A percentile compares a stretch with the other conserved stretches of the same genome.
Evolutionary conservation across 1,284 basidiomycete species (phyloP).

Genomic region (Xerocomus amazonicus): DNA sequence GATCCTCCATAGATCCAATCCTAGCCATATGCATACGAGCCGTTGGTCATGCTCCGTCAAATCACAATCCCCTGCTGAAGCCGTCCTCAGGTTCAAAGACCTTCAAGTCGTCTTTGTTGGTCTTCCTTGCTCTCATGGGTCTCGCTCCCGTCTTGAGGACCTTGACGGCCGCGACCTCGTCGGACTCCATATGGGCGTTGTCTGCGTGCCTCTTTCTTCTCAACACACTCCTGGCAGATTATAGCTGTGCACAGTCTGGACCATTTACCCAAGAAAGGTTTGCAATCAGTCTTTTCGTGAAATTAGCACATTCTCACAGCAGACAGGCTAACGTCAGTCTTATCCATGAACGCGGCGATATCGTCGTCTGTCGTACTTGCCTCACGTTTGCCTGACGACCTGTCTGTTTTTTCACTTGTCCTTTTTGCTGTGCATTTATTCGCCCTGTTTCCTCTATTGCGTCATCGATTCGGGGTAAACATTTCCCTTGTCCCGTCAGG

Average conservation of each 20-base stretch:
- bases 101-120: conserved; percentile 74
- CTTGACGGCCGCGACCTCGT: conserved; percentile 90
- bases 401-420: conserved; percentile 88
- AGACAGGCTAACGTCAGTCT: conserved; percentile 76
- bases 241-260: conserved; percentile 38
- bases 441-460: conserved; percentile 80
- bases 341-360: conserved; percentile 94
- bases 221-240: conserved; percentile 67
- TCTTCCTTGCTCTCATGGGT: conserved; percentile 85
- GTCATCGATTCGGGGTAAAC: conserved; percentile 74
- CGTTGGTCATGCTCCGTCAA: conserved; percentile 20
- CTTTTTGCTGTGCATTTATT: conserved; percentile 85
- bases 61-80: conserved; percentile 4
- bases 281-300: conserved; percentile 14
- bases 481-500: conserved; percentile 13
- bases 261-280: conserved; percentile 40
- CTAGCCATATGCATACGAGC: conserved; percentile 14
- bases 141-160: conserved; percentile 90
- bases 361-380: conserved; percentile 93
- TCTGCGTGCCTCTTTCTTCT: conserved; percentile 63
- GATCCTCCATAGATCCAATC: conserved; percentile 42
- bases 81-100: conserved; percentile 56
- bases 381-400: conserved; percentile 80
- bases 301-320: conserved; percentile 19
- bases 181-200: conserved; percentile 95